phyloP scores from a whole-genome alignment of 176 grass and related monocot genomes.

The Coix lacrymajobi region DNA sequence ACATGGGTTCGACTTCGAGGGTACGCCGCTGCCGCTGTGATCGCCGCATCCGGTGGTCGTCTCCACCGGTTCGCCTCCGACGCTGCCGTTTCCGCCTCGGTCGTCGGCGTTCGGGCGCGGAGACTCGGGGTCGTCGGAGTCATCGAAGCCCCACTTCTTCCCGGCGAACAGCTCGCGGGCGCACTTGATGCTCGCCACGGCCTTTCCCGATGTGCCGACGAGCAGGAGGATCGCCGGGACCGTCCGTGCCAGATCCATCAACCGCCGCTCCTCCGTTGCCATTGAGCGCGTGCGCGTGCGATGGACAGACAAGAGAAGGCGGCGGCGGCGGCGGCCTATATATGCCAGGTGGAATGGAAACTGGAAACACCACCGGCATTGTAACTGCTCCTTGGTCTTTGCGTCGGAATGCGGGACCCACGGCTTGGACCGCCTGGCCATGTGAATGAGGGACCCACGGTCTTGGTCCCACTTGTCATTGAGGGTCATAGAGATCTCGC shows the following conservation, averaged over 20 bases:
- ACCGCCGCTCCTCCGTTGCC: neutral
- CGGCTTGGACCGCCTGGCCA: neutral
- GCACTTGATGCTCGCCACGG: conserved; percentile 5
- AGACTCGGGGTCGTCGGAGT: neutral
- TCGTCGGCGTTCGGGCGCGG: neutral
- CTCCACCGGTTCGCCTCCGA: neutral
- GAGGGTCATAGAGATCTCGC: neutral
- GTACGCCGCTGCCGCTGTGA: neutral
- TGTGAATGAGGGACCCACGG: neutral
- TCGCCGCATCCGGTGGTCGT: neutral
- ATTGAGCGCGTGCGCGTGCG: neutral
- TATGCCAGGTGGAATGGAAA: neutral
- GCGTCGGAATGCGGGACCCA: neutral
- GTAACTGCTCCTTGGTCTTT: neutral
- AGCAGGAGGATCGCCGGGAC: conserved; percentile 24
- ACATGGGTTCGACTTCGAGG: neutral
- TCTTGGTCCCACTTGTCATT: neutral
- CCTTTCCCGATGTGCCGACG: conserved; percentile 19
- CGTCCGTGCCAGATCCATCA: conserved; percentile 19
- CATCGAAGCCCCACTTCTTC: conserved; percentile 11
- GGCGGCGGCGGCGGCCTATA: neutral
- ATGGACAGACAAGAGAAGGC: neutral
- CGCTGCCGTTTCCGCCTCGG: neutral
- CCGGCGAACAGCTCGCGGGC: conserved; percentile 26
- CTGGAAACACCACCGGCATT: too few relatives aligned